A percentile compares a stretch with the other conserved stretches of the same genome.
Conservation (phyloP, 2,329 filamentous ascomycete genomes). For the Hypoxylon sp. region DNA sequence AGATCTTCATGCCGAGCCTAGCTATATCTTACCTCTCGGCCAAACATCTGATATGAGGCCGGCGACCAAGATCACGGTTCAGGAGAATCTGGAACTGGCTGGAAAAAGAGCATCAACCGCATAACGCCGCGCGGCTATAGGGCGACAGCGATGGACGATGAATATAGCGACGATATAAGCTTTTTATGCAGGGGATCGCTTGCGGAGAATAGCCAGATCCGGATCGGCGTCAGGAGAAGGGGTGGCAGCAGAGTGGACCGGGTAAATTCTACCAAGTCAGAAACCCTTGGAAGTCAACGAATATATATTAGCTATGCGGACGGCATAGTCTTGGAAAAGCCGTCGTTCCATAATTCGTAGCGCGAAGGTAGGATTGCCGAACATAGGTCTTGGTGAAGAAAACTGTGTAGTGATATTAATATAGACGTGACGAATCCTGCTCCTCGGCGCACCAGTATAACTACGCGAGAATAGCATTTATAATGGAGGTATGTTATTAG, state of each 20-base stretch:
- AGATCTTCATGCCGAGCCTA: constrained; percentile 13
- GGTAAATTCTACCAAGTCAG: constrained; percentile 42
- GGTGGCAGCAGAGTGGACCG: constrained; percentile 34
- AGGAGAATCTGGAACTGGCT: constrained; percentile 25
- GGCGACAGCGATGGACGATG: constrained; percentile 16
- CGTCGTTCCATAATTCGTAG: constrained; percentile 2
- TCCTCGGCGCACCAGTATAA: constrained; percentile 18
- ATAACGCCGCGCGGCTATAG: constrained; percentile 37
- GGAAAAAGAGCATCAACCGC: constrained; percentile 18
- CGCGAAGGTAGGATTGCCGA: constrained; percentile 26
- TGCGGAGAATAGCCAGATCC: constrained; percentile 38
- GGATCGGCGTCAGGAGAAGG: constrained; percentile 36
- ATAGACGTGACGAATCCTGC: constrained; percentile 27
- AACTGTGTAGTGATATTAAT: constrained; percentile 11
- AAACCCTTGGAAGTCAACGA: constrained; percentile 17
- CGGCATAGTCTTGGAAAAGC: constrained; percentile 23
- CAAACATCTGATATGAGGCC: constrained; percentile 27
- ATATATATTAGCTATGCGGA: constrained; percentile 25
- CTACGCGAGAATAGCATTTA: constrained; percentile 19
- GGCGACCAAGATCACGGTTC: constrained; percentile 16
- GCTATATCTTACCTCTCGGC: constrained; percentile 12
- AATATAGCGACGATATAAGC: constrained; percentile 27
- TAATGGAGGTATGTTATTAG: constrained; percentile 18
- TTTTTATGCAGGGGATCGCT: constrained; percentile 29
- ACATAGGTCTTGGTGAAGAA: neutral